Conservation (phyloP, 164 flowering plant genomes). For the Amborella trichopoda region DNA sequence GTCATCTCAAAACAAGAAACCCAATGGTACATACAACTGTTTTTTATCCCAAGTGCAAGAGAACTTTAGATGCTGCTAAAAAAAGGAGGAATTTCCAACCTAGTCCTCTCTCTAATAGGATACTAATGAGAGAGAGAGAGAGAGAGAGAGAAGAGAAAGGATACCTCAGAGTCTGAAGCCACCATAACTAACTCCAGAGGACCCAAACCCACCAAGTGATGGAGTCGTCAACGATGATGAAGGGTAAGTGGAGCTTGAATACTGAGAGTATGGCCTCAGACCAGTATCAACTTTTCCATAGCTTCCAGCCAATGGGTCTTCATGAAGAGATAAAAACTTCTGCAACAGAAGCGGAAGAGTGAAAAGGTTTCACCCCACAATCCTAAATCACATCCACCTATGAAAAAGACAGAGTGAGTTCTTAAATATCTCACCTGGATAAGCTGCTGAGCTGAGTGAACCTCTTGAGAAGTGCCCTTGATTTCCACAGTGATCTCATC, state of each 20-base stretch:
- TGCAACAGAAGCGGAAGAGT: slow-evolving; percentile 8
- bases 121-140: too few species aligned
- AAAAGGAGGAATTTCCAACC: too few species aligned
- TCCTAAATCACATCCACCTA: not conserved
- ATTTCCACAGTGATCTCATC: slow-evolving; percentile 92
- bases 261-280: slow-evolving; percentile 42
- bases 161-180: slow-evolving; percentile 44
- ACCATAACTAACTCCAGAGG: slow-evolving; percentile 45
- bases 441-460: slow-evolving; percentile 81
- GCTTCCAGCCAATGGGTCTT: slow-evolving; percentile 28
- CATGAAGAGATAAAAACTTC: slow-evolving; percentile 51
- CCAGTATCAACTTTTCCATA: slow-evolving; percentile 39
- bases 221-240: slow-evolving; percentile 38
- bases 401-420: not conserved
- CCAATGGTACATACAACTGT: too few species aligned
- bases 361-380: not conserved
- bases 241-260: slow-evolving; percentile 25
- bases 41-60: too few species aligned
- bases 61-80: too few species aligned
- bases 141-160: too few species aligned
- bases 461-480: slow-evolving; percentile 81
- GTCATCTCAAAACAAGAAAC: too few species aligned
- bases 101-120: too few species aligned
- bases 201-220: slow-evolving; percentile 41
- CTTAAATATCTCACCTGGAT: slow-evolving; percentile 47